These are phyloP conservation scores for Magnusiomyces fungicola DNA, from an alignment of 1,139 yeast species.

Conservation along the genomic window DNA sequence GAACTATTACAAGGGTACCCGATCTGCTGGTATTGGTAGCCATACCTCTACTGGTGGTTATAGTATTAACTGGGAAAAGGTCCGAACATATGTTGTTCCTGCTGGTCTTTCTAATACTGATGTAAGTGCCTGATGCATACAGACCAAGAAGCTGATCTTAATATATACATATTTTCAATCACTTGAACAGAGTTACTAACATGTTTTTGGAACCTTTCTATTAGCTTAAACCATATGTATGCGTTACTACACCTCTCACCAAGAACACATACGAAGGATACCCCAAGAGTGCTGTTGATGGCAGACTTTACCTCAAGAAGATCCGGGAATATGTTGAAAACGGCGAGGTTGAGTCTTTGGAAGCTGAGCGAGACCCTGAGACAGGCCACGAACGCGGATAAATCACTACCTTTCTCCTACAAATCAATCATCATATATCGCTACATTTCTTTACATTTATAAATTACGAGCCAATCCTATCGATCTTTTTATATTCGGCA, in stretches of 20 bases:
- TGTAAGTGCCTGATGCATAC: no score
- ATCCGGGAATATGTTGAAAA: slow-evolving; percentile 66
- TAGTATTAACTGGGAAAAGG: slow-evolving; percentile 73
- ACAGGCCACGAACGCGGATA: slow-evolving; percentile 33
- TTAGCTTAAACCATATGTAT: slow-evolving; percentile 65
- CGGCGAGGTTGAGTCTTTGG: slow-evolving; percentile 42
- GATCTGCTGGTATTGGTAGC: slow-evolving; percentile 88
- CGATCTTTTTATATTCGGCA: no score
- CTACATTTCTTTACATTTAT: no score
- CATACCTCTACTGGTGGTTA: slow-evolving; percentile 70
- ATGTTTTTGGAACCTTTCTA: no score
- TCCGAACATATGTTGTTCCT: slow-evolving; percentile 87
- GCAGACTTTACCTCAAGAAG: slow-evolving; percentile 64
- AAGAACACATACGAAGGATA: slow-evolving; percentile 65
- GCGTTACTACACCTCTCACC: slow-evolving; percentile 62
- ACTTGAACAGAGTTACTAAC: no score
- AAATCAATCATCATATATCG: no score
- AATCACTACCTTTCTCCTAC: slow-evolving; percentile 4
- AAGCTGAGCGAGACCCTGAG: slow-evolving; percentile 22
- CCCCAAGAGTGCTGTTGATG: slow-evolving; percentile 63
- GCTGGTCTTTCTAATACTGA: slow-evolving; percentile 33
- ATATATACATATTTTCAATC: no score
- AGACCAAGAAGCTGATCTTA: no score
- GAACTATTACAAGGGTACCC: slow-evolving; percentile 89
- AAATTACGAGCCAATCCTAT: no score